A percentile compares a stretch with the other conserved stretches of the same genome.
phyloP scores from a whole-genome alignment of 495 filamentous ascomycete genomes.

The Tuber brumale region DNA sequence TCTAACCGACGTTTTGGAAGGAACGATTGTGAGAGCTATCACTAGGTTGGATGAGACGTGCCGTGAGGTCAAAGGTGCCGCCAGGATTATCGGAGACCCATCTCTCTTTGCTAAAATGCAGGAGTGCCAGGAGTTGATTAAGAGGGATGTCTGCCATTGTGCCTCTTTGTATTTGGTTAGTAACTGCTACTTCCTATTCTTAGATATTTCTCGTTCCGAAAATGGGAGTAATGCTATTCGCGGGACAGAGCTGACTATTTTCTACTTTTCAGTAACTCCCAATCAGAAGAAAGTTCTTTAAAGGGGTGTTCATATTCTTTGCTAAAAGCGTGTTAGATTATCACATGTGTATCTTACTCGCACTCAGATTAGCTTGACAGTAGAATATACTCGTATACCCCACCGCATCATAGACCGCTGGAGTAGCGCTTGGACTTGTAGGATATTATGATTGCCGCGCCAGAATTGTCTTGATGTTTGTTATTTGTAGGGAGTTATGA shows the following conservation, averaged over 20 bases:
- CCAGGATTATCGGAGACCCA: conserved; percentile 92
- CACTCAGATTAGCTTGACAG: not conserved
- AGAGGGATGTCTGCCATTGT: conserved; percentile 87
- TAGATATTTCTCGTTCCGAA: not conserved
- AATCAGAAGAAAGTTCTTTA: not conserved
- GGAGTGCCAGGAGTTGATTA: conserved; percentile 91
- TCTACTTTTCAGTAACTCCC: conserved; percentile 34
- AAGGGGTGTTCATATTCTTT: not conserved
- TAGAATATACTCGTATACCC: not conserved
- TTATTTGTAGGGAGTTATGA: not conserved
- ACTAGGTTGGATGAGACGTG: conserved; percentile 92
- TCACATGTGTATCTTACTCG: conserved; percentile 2
- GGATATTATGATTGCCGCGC: not conserved
- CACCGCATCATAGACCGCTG: not conserved
- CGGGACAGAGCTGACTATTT: conserved; percentile 14
- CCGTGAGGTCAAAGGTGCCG: conserved; percentile 93
- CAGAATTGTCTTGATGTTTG: not conserved
- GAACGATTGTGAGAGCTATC: conserved; percentile 90
- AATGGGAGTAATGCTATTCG: conserved; percentile 15
- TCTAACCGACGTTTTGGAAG: conserved; percentile 92
- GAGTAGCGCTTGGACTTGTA: not conserved
- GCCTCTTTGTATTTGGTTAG: conserved; percentile 74
- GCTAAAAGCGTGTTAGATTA: not conserved
- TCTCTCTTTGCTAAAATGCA: conserved; percentile 92
- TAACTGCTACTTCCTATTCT: conserved; percentile 10